Base-by-base conservation (phyloP, 495 filamentous ascomycete genomes). In the Chaetomium tenue region DNA sequence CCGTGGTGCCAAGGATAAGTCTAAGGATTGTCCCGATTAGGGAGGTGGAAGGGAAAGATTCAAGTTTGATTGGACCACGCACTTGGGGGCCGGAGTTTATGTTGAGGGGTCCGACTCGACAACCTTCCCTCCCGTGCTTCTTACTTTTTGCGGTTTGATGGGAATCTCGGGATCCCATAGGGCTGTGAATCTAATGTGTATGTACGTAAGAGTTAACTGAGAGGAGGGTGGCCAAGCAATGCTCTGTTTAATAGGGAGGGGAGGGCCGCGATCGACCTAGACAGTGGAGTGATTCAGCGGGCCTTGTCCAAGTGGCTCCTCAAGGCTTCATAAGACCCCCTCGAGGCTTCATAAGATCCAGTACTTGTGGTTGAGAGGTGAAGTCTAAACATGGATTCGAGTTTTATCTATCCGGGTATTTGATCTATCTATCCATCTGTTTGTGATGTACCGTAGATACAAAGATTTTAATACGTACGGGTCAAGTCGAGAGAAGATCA, bases 401-500 rank as follows among this genome's bases (percentile, higher is more conserved):
- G 30, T 37, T 39, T 16, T 60, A 25, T 60, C 58, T 51, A 39
- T 30, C 7, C 13, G 28, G 58, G 58, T 60, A 60, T 60, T 37
- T 9, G 26, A 52, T 61, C 47, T 61, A 61, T 61, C 59, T 30
- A 40, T 61, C 48, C 51, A 39, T 42, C 28, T 18, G 26, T 60
- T 23, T 37, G 26, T 63, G 40, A n/a, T 61, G 23, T 44, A 63
- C 26, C 11, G 33, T 37, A n/a, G n/a, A n/a, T n/a, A 37, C 33
- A 37, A 11, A 11, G n/a, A 12, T 60, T 50, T n/a, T 33, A 13
- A 40, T 51, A 61, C 60, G 63, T 54, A 26, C 11, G 39, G 59
- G n/a, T 54, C 20, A 23, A 48, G 60, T 15, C 3, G 13, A 28
- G 11, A 23, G 48, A 1, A 18, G 40, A 51, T 73, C 68, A 76